Base-by-base conservation (phyloP, 2,329 filamentous ascomycete species). In the Aspergillus glaucus region DNA sequence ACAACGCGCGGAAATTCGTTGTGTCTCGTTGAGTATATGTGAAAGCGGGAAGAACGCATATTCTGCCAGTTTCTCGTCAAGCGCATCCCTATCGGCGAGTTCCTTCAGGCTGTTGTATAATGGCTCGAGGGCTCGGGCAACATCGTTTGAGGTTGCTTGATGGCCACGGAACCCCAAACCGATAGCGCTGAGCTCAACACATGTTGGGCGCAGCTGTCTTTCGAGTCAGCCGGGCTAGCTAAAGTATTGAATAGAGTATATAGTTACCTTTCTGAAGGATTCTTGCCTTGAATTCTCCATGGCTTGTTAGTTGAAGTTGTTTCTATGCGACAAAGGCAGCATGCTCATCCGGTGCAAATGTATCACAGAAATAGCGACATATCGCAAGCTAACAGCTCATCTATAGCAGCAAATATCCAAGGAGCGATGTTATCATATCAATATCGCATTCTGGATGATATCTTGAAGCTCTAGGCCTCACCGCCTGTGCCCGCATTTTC, bases 11-110 rank as follows among this genome's bases (percentile, higher is more conserved):
- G 91, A 84, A 47, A 91, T 81, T 43, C 79, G 76, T 53, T 86
- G 81, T 56, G 88, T 85, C 53, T 84, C 79, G 50, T 88, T 85
- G 59, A 98, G 85, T 36, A 97, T 82, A 58, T 93, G 86, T 0
- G 88, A 90, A 0, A 98, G 75, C 0, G 93, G 93, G 54, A 96
- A 95, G 74, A 97, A 97, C 62, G 87, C 80, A 75, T 97, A 98
- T 72, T 96, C 91, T 12, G 91, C 89, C 15, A 97, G 74, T 65
- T 90, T 92, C 46, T 84, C 79, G 65, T 96, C 88, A 15, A 97
- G 64, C 1, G 64, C 58, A 54, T 68, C 60, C 32, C 71, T 65
- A 6, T 59, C 60, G 19, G 62, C 58, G 14, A 82, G 65, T 14
- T 65, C 63, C 6, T 63, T 55, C 9, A 77, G 57, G 2, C 63